phyloP scores from a whole-genome alignment of 1,284 basidiomycete species.

The Moesziomyces globuligerus region DNA sequence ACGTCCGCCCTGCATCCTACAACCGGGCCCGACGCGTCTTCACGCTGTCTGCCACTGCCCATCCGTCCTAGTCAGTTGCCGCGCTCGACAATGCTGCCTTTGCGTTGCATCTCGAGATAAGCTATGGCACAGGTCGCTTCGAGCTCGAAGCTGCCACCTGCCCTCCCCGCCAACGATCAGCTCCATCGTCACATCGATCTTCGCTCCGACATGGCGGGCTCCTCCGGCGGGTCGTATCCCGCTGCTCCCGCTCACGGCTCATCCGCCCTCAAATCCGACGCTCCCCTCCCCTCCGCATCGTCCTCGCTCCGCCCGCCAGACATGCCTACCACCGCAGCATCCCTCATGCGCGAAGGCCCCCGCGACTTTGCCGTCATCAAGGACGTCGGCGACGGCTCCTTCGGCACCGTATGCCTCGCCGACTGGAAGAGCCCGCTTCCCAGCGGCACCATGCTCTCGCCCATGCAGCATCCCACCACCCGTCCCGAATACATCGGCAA shows the following conservation, averaged over 20 bases:
- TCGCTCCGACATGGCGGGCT: constrained; percentile 14
- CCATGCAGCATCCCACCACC: constrained; percentile 72
- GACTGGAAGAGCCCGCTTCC: constrained; percentile 95
- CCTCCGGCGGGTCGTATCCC: constrained; percentile 15
- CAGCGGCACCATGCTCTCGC: constrained; percentile 63
- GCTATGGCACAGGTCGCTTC: constrained; percentile 47
- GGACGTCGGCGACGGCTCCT: constrained; percentile 64
- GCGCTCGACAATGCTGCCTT: constrained; percentile 31
- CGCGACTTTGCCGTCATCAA: constrained; percentile 64
- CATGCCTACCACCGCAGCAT: constrained; percentile 58
- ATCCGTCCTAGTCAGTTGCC: background rate
- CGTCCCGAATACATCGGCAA: constrained; percentile 94
- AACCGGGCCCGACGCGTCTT: no score
- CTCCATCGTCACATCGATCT: constrained; percentile 14
- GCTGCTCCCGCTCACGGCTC: constrained; percentile 11
- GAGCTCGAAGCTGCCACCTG: constrained; percentile 23
- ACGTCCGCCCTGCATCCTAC: background rate
- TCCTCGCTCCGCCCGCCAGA: constrained; percentile 27
- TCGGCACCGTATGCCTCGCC: constrained; percentile 97
- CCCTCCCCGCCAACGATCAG: constrained; percentile 22
- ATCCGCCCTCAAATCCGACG: constrained; percentile 6
- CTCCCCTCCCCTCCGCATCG: constrained; percentile 1
- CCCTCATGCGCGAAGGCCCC: constrained; percentile 59
- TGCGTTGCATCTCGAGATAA: constrained; percentile 16
- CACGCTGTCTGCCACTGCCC: no score